A percentile compares a stretch with the other conserved stretches of the same genome.
phyloP scores from a whole-genome alignment of 805 yeast genomes.

The Maudiozyma pseudohumilis region DNA sequence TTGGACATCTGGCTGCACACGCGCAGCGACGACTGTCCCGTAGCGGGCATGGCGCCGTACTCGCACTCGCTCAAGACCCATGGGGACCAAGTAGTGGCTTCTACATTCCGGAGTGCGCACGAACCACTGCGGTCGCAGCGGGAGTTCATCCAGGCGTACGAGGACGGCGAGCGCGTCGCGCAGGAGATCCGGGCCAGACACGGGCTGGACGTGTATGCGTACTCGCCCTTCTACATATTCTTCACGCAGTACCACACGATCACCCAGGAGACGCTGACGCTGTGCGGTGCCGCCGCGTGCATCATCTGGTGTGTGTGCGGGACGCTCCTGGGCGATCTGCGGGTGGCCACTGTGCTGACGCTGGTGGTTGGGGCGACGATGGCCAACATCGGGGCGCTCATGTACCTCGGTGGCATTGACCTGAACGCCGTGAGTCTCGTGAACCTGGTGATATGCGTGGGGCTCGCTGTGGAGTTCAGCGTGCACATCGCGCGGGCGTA shows the following conservation, averaged over 20 bases:
- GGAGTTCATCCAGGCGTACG: conserved; percentile 76
- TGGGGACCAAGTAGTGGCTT: conserved; percentile 38
- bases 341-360: conserved; percentile 47
- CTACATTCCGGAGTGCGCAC: conserved; percentile 75
- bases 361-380: conserved; percentile 55
- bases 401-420: conserved; percentile 66
- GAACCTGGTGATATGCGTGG: conserved; percentile 83
- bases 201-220: conserved; percentile 60
- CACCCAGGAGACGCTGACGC: conserved; percentile 43
- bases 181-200: conserved; percentile 39
- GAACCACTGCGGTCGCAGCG: conserved; percentile 67
- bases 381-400: conserved; percentile 66
- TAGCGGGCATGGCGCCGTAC: conserved; percentile 94
- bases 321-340: conserved; percentile 54
- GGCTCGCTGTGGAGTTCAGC: conserved; percentile 89
- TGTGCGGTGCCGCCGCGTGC: conserved; percentile 43
- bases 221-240: conserved; percentile 86
- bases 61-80: conserved; percentile 44
- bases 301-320: conserved; percentile 46
- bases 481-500: conserved; percentile 78
- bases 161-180: conserved; percentile 58
- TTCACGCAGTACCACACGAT: conserved; percentile 80
- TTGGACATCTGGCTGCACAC: conserved; percentile 75
- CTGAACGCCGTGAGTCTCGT: conserved; percentile 86
- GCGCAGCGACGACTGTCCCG: conserved; percentile 84